Base-by-base conservation (phyloP, 441 rosid genomes). In the Adansonia madagascariensis region DNA sequence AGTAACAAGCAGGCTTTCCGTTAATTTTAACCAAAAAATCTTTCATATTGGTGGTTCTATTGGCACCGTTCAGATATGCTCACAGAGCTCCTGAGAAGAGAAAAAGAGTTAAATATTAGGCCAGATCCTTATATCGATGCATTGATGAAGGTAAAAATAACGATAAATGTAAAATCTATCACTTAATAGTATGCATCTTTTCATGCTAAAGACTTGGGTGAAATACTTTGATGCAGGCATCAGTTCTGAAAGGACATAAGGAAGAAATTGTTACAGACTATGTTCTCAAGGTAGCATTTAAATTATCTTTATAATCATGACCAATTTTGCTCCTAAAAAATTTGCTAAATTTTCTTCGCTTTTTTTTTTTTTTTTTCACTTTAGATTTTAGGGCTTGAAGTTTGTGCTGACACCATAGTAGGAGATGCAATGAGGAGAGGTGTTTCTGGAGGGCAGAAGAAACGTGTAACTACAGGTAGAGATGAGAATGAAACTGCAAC, bases 51-150 rank as follows among this genome's bases (percentile, higher is more conserved):
- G 31, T 50, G 74, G 46, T 70, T 70, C 8, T 15, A 15, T 50
- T 12, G 9, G 50, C 41, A 79, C n/a, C 65, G 3, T 78, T 80
- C 86, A 90, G 92, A 87, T 14, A 84, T 90, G 90, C 69, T 89
- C 4, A 63, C 80, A 59, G 92, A 90, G 67, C 55, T 90, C 52
- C 79, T 89, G 50, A 85, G 92, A 82, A 87, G 94, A 81, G 90
- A 90, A 83, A 90, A 89, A 78, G 87, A 69, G 61, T 88, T 88
- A 39, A 84, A 84, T 70, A 89, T 90, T 79, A 89, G 85, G 62
- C 92, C 92, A 10, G 92, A 90, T 79, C 90, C 91, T 57, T 90
- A 90, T 55, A 80, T 90, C 79, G 94, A 90, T 63, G 75, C 89
- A 55, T 84, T 20, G 64, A 90, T 90, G 92, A 90, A 90, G 89